phyloP scores from a whole-genome alignment of 2,329 filamentous ascomycete species.

The Myriosclerotinia scirpicola region DNA sequence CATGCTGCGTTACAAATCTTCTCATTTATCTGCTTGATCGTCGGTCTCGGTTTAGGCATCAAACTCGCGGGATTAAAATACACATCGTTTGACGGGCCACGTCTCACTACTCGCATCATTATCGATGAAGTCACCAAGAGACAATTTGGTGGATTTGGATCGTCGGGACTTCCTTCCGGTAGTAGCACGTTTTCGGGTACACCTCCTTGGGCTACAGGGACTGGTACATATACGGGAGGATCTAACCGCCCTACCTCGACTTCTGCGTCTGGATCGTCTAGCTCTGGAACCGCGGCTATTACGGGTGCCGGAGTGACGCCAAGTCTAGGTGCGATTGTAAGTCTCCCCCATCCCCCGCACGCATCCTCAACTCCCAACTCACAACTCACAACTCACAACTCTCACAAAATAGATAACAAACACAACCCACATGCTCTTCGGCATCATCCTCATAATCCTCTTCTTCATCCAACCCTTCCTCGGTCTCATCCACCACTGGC shows the following conservation, averaged over 20 bases:
- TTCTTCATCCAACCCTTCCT: constrained; percentile 59
- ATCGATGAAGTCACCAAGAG: neutral
- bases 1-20: constrained; percentile 58
- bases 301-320: neutral
- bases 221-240: neutral
- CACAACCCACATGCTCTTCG: constrained; percentile 55
- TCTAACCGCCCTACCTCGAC: neutral
- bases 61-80: constrained; percentile 46
- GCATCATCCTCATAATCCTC: constrained; percentile 54
- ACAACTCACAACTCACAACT: neutral
- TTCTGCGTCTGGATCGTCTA: neutral
- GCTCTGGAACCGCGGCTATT: neutral
- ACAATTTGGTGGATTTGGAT: constrained; percentile 18
- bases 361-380: no score
- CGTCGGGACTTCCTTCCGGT: neutral
- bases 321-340: constrained; percentile 41
- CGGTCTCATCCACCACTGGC: constrained; percentile 57
- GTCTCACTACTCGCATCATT: neutral
- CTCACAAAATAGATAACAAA: constrained; percentile 50
- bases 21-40: constrained; percentile 58
- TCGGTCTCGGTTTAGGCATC: constrained; percentile 58
- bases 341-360: constrained; percentile 33
- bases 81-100: constrained; percentile 23
- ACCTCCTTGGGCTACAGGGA: constrained; percentile 16
- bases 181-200: constrained; percentile 1